Conservation (phyloP, 495 filamentous ascomycete genomes). For the Neurospora sp. region DNA sequence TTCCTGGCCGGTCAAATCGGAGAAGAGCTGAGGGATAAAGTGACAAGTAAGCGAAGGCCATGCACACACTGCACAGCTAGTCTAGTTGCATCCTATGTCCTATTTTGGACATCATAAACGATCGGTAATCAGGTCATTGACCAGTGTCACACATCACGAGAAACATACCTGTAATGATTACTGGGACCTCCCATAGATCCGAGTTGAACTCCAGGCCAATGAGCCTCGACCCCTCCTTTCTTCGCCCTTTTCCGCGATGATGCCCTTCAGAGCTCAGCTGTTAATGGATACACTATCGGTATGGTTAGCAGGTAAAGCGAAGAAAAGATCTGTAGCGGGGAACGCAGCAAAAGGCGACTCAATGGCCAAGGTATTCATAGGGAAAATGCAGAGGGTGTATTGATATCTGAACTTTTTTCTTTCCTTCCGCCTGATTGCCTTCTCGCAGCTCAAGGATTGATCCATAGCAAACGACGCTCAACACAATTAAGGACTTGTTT, state of each 20-base stretch:
- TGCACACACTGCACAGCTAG: neutral
- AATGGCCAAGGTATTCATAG: neutral
- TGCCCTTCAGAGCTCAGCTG: neutral
- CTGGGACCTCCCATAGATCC: neutral
- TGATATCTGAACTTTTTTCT: neutral
- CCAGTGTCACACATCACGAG: neutral
- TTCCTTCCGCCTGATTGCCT: neutral
- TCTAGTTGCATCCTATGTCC: neutral
- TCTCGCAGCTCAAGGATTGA: neutral
- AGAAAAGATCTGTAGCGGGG: neutral
- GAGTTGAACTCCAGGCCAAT: no score
- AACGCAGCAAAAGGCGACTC: neutral
- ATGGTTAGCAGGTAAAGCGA: no score
- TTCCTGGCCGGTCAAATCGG: neutral
- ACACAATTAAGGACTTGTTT: neutral
- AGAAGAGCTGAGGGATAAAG: neutral
- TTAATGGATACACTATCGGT: neutral
- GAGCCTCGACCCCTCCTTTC: neutral
- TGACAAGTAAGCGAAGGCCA: neutral
- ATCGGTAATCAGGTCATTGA: neutral
- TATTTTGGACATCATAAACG: neutral
- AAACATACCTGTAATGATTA: no score
- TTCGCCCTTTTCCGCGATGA: neutral
- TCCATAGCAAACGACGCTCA: neutral
- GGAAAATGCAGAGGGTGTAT: neutral